phyloP scores from a whole-genome alignment of 2,329 filamentous ascomycete species.

The Fusarium sp. region DNA sequence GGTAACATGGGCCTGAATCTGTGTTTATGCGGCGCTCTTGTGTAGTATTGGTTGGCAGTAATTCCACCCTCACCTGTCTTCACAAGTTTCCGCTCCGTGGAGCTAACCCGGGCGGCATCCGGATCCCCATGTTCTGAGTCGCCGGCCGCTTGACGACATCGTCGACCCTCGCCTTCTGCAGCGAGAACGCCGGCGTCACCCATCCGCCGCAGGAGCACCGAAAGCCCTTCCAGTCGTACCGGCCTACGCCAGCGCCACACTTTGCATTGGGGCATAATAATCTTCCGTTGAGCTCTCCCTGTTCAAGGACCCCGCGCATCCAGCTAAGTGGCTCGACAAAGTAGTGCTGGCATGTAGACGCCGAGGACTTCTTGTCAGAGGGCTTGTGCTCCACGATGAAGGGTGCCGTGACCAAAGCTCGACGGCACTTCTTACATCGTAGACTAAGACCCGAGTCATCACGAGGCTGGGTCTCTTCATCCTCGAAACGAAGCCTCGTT shows the following conservation, averaged over 20 bases:
- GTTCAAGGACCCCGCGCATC: slow-evolving; percentile 87
- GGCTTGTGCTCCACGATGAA: slow-evolving; percentile 73
- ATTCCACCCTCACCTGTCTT: slow-evolving; percentile 5
- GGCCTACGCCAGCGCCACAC: slow-evolving; percentile 84
- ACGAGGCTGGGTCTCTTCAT: slow-evolving; percentile 64
- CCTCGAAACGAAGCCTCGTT: slow-evolving; percentile 82
- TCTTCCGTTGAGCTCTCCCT: slow-evolving; percentile 82
- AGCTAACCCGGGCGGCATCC: slow-evolving; percentile 60
- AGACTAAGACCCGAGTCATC: slow-evolving; percentile 53
- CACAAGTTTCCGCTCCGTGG: slow-evolving; percentile 47
- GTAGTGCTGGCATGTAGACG: slow-evolving; percentile 75
- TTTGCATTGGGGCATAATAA: slow-evolving; percentile 81
- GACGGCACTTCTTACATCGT: slow-evolving; percentile 91
- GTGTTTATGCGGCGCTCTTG: neutral
- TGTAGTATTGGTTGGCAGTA: neutral
- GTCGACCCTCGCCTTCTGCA: slow-evolving; percentile 84
- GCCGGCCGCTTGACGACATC: slow-evolving; percentile 54
- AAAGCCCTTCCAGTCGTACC: slow-evolving; percentile 97
- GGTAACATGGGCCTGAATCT: neutral
- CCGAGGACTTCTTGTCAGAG: slow-evolving; percentile 22
- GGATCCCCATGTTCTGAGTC: slow-evolving; percentile 55
- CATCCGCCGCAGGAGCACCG: slow-evolving; percentile 89
- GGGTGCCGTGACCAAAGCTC: slow-evolving; percentile 60
- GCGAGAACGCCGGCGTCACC: slow-evolving; percentile 88
- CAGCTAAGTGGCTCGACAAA: slow-evolving; percentile 93